Conservation (phyloP, 495 filamentous ascomycete species). For the Neurospora sp. region DNA sequence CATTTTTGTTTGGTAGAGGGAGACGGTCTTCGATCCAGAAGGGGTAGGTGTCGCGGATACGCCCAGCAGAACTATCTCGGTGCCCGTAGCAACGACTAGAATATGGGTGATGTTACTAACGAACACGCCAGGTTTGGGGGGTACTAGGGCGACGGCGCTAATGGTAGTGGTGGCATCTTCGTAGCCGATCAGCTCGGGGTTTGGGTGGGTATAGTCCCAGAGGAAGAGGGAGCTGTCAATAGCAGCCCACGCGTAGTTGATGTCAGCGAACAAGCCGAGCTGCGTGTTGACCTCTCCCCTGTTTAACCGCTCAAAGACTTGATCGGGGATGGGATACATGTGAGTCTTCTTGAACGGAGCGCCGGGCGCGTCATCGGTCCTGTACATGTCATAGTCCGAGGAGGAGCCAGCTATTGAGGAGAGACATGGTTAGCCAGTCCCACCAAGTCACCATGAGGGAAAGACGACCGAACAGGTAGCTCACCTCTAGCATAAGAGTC, state of each 20-base stretch:
- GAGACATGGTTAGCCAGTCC: conserved; percentile 2
- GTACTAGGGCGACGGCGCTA: conserved; percentile 70
- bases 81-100: conserved; percentile 75
- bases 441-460: background rate
- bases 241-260: conserved; percentile 90
- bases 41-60: conserved; percentile 49
- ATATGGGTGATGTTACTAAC: conserved; percentile 73
- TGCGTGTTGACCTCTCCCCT: conserved; percentile 67
- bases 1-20: conserved; percentile 81
- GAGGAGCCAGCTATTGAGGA: conserved; percentile 55
- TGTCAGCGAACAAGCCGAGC: conserved; percentile 86
- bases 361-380: conserved; percentile 53
- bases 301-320: conserved; percentile 84
- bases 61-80: conserved; percentile 75
- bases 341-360: conserved; percentile 77
- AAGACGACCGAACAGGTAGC: conserved; percentile 7
- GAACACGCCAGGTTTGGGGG: conserved; percentile 76
- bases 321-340: conserved; percentile 77
- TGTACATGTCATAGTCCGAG: conserved; percentile 75
- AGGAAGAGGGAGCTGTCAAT: conserved; percentile 95
- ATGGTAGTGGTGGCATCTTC: conserved; percentile 83
- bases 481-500: conserved; percentile 85
- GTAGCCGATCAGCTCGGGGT: conserved; percentile 82
- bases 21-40: conserved; percentile 58
- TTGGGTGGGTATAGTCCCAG: conserved; percentile 89